Conservation (phyloP, 768 basidiomycete species). For the Boletus subparvulus region DNA sequence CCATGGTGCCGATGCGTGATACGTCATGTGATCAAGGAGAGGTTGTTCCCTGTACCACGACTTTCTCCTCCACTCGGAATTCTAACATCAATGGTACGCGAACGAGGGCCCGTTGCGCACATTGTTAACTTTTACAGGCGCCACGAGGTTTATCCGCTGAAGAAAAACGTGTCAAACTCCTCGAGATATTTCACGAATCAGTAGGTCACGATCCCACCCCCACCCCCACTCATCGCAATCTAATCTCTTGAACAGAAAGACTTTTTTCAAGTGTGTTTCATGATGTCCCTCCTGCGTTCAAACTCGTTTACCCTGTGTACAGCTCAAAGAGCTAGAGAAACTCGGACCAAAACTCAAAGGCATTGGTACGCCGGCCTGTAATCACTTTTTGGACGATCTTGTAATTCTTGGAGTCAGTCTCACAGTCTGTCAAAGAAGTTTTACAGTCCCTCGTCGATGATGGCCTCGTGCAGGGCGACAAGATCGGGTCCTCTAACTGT, state of each 20-base stretch:
- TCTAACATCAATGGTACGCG: slow-evolving; percentile 20
- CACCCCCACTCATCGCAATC: not conserved
- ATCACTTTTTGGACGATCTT: not conserved
- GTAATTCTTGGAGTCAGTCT: slow-evolving; percentile 47
- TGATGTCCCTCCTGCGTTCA: not conserved
- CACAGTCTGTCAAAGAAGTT: slow-evolving; percentile 91
- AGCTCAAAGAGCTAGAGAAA: slow-evolving; percentile 94
- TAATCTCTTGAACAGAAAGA: slow-evolving; percentile 56
- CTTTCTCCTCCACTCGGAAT: not conserved
- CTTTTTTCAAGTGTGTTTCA: slow-evolving; percentile 61
- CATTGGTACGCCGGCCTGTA: slow-evolving; percentile 55
- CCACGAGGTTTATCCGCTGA: slow-evolving; percentile 84
- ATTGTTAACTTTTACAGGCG: slow-evolving; percentile 43
- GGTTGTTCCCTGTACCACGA: not conserved
- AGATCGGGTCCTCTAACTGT: slow-evolving; percentile 96
- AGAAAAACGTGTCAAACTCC: slow-evolving; percentile 84
- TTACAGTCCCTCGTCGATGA: slow-evolving; percentile 86
- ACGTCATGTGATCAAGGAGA: slow-evolving; percentile 27
- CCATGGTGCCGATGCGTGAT: not conserved
- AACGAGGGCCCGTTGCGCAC: not conserved
- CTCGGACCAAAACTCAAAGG: slow-evolving; percentile 86
- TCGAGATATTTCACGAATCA: slow-evolving; percentile 93
- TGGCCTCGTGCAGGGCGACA: slow-evolving; percentile 81
- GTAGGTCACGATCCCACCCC: slow-evolving; percentile 36
- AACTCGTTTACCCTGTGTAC: not conserved